Evolutionary conservation across 140 eudicot genomes (phyloP).

Genomic region (Stevia rebaudiana): DNA sequence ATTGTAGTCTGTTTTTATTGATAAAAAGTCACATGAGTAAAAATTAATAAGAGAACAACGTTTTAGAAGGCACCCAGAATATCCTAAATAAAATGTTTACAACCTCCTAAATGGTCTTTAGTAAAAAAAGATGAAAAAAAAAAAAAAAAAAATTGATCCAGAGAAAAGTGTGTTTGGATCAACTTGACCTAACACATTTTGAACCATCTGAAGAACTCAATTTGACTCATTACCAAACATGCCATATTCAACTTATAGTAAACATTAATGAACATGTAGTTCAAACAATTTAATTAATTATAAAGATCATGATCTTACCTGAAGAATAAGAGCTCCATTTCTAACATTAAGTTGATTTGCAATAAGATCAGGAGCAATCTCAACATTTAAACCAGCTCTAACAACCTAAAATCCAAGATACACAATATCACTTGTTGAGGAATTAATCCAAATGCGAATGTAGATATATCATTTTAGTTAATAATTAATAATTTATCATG

Average conservation of each 20-base stretch:
- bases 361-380: constrained; percentile 86
- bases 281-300: background rate
- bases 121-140: background rate
- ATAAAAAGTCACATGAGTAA: background rate
- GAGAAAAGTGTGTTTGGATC: too few relatives aligned
- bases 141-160: background rate
- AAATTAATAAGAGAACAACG: background rate
- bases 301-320: constrained; percentile 31
- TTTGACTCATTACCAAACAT: background rate
- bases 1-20: background rate
- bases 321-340: constrained; percentile 88
- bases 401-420: constrained; percentile 46
- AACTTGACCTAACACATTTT: background rate
- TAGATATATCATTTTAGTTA: background rate
- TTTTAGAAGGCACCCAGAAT: background rate
- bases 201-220: background rate
- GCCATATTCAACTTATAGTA: background rate
- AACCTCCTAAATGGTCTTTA: background rate
- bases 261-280: background rate
- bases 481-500: background rate
- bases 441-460: background rate
- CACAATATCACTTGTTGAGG: background rate
- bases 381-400: constrained; percentile 83
- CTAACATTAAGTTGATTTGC: constrained; percentile 93
- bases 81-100: background rate